Percentiles rank a stretch among this genome's conserved stretches.
These are phyloP conservation scores for Pleurostoma richardsiae DNA, from an alignment of 2,329 filamentous ascomycete species.

Conservation along the genomic window DNA sequence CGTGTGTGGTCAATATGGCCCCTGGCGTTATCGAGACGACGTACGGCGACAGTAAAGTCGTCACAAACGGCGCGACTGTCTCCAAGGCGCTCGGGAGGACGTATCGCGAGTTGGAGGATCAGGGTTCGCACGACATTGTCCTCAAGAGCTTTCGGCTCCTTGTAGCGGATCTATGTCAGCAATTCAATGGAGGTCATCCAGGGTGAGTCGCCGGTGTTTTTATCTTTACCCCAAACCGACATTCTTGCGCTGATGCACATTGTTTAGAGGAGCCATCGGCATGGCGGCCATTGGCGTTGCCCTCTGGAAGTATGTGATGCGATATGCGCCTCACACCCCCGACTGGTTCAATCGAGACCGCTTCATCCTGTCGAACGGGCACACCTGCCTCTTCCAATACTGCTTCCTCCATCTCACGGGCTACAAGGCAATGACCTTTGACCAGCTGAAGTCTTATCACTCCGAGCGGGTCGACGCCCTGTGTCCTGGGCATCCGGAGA, in stretches of 20 bases:
- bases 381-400: slow-evolving; percentile 38
- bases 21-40: too few relatives aligned
- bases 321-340: slow-evolving; percentile 46
- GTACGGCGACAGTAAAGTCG: too few relatives aligned
- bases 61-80: too few relatives aligned
- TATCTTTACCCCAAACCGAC: too few relatives aligned
- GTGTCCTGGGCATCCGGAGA: slow-evolving; percentile 50
- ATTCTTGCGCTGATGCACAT: slow-evolving; percentile 26
- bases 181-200: slow-evolving; percentile 65
- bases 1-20: too few relatives aligned
- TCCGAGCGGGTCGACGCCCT: slow-evolving; percentile 32
- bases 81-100: too few relatives aligned
- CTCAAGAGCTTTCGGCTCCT: slow-evolving; percentile 56
- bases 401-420: slow-evolving; percentile 42
- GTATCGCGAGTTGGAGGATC: too few relatives aligned
- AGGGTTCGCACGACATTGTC: slow-evolving; percentile 34
- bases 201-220: slow-evolving; percentile 37
- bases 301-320: slow-evolving; percentile 56
- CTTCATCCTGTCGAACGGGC: slow-evolving; percentile 53
- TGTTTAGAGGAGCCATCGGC: slow-evolving; percentile 20
- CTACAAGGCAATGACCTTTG: slow-evolving; percentile 44
- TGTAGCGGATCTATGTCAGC: slow-evolving; percentile 64
- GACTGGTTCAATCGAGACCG: slow-evolving; percentile 54
- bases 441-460: slow-evolving; percentile 48
- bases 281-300: slow-evolving; percentile 31